Conservation (phyloP, 148 eudicot genomes). For the Camellia granthamiana region DNA sequence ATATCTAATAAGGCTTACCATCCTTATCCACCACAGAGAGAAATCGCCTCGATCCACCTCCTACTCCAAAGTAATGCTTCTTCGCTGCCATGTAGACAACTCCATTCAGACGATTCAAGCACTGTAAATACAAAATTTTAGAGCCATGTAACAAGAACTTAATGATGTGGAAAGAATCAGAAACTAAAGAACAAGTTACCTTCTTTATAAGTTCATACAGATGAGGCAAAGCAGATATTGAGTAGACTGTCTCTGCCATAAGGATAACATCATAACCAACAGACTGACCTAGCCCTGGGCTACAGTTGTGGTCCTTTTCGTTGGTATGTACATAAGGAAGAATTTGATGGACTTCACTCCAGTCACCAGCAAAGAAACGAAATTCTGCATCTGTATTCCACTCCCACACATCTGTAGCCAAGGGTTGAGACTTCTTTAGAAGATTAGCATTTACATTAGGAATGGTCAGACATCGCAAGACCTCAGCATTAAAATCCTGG, state of each 20-base stretch:
- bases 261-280: conserved; percentile 81
- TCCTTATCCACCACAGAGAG: conserved; percentile 80
- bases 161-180: neutral
- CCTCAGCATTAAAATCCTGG: conserved; percentile 96
- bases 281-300: conserved; percentile 1
- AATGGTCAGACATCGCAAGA: conserved; percentile 73
- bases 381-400: conserved; percentile 28
- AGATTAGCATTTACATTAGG: conserved; percentile 77
- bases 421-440: conserved; percentile 18
- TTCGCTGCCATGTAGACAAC: conserved; percentile 90
- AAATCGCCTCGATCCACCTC: conserved; percentile 91
- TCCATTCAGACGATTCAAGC: conserved; percentile 57
- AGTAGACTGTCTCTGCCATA: conserved; percentile 99
- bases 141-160: neutral
- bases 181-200: conserved; percentile 30
- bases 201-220: conserved; percentile 75
- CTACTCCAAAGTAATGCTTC: conserved; percentile 96
- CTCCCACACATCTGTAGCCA: conserved; percentile 14
- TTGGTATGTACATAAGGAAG: conserved; percentile 42
- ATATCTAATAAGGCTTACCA: conserved; percentile 31
- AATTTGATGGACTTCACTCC: conserved; percentile 68
- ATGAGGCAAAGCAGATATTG: conserved; percentile 56
- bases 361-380: conserved; percentile 91
- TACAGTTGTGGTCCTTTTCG: conserved; percentile 20
- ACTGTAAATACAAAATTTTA: conserved; percentile 37